Evolutionary conservation across 768 basidiomycete species (phyloP).

Genomic region (Crepidotus variabilis): DNA sequence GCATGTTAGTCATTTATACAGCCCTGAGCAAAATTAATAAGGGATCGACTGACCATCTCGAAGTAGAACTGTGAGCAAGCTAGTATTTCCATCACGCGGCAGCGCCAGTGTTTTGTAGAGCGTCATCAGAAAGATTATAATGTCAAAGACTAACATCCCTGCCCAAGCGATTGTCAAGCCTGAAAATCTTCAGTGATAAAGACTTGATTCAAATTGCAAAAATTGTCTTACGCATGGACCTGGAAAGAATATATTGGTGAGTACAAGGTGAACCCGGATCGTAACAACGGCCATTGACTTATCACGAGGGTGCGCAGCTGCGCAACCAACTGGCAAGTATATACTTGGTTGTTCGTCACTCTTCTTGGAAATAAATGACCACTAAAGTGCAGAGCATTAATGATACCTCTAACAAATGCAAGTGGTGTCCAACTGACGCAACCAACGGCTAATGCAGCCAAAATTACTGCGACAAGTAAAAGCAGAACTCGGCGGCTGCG

Average conservation of each 20-base stretch:
- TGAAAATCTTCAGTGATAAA: background rate
- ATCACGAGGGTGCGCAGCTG: constrained; percentile 10
- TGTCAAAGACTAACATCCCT: constrained; percentile 16
- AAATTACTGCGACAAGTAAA: constrained; percentile 1
- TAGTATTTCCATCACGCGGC: background rate
- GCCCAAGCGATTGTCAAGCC: constrained; percentile 14
- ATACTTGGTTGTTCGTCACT: constrained; percentile 8
- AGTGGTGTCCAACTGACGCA: background rate
- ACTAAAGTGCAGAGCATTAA: constrained; percentile 13
- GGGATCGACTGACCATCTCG: constrained; percentile 31
- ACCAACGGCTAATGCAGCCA: background rate
- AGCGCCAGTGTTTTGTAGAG: constrained; percentile 13
- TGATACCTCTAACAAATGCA: background rate
- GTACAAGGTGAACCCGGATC: background rate
- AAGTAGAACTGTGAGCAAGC: constrained; percentile 28
- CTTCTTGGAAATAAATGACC: constrained; percentile 22
- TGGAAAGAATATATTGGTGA: background rate
- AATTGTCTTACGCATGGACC: constrained; percentile 18
- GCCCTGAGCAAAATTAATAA: too few species aligned
- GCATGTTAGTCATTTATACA: too few species aligned
- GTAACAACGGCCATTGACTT: constrained; percentile 14
- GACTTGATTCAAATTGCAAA: background rate
- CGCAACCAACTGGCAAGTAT: constrained; percentile 19
- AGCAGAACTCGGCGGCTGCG: constrained; percentile 3
- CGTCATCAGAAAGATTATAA: constrained; percentile 17